These are phyloP conservation scores for Dryadomyces sulphureus DNA, from an alignment of 2,329 filamentous ascomycete species.

Conservation along the genomic window DNA sequence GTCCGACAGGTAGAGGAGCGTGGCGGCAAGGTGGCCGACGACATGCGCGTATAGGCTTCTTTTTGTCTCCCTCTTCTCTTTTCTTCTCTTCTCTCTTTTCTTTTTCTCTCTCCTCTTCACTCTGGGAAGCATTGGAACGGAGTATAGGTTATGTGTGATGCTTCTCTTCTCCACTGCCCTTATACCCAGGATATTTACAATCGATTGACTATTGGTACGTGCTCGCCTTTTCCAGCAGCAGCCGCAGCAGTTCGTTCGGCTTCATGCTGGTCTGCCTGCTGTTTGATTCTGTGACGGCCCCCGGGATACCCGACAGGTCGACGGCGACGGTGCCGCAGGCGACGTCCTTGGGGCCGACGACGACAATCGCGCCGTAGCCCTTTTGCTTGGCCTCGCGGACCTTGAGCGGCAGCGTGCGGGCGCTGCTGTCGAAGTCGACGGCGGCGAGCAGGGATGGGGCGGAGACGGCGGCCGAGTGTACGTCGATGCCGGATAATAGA, in stretches of 20 bases:
- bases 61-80: background rate
- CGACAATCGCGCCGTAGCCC: constrained; percentile 59
- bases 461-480: background rate
- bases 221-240: constrained; percentile 30
- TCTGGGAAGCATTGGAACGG: too few species aligned
- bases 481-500: constrained; percentile 30
- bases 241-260: constrained; percentile 27
- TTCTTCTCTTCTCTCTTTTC: background rate
- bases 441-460: constrained; percentile 41
- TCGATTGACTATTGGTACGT: constrained; percentile 28
- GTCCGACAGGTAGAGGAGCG: constrained; percentile 42
- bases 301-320: constrained; percentile 18
- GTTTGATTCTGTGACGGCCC: background rate
- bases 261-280: constrained; percentile 18
- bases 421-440: constrained; percentile 55
- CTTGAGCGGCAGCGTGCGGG: constrained; percentile 51
- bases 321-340: constrained; percentile 39
- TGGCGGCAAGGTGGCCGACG: constrained; percentile 34
- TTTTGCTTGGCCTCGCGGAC: constrained; percentile 55
- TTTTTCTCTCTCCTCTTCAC: background rate
- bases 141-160: background rate
- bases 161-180: background rate
- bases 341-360: constrained; percentile 54
- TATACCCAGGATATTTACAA: background rate
- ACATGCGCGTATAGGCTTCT: constrained; percentile 11